Conservation (phyloP, 352 stramenopile genomes). For the Phytophthora multivora region DNA sequence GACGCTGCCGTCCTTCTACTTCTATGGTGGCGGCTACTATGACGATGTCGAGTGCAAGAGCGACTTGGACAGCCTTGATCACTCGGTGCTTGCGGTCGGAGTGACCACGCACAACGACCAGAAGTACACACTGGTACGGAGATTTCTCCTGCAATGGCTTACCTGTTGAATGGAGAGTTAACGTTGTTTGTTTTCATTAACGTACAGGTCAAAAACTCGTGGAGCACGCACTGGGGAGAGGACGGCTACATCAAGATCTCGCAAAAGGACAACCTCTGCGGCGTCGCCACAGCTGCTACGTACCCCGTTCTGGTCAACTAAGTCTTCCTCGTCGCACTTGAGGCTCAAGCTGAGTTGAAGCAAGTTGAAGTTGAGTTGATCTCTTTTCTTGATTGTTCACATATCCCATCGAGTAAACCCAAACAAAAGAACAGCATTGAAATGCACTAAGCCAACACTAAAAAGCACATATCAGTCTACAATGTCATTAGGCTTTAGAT, state of each 20-base stretch:
- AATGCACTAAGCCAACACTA: not conserved
- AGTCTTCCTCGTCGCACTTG: constrained; percentile 8
- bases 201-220: constrained; percentile 92
- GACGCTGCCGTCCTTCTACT: constrained; percentile 86
- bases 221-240: constrained; percentile 94
- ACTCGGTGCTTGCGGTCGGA: constrained; percentile 92
- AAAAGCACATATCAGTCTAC: constrained; percentile 3
- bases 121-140: constrained; percentile 90
- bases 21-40: constrained; percentile 88
- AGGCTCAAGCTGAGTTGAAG: constrained; percentile 1
- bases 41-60: constrained; percentile 90
- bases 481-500: constrained; percentile 24
- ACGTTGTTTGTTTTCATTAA: not conserved
- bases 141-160: too few species aligned
- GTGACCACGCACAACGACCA: constrained; percentile 88
- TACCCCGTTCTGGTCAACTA: constrained; percentile 77
- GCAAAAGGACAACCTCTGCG: constrained; percentile 95
- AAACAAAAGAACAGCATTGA: not conserved
- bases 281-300: constrained; percentile 90
- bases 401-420: too few species aligned
- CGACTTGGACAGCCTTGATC: constrained; percentile 90
- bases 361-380: not conserved
- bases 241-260: constrained; percentile 92
- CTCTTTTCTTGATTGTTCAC: too few species aligned
- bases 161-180: not conserved